Evolutionary conservation across 2,329 filamentous ascomycete genomes (phyloP).

Genomic region (Cytospora leucostoma): DNA sequence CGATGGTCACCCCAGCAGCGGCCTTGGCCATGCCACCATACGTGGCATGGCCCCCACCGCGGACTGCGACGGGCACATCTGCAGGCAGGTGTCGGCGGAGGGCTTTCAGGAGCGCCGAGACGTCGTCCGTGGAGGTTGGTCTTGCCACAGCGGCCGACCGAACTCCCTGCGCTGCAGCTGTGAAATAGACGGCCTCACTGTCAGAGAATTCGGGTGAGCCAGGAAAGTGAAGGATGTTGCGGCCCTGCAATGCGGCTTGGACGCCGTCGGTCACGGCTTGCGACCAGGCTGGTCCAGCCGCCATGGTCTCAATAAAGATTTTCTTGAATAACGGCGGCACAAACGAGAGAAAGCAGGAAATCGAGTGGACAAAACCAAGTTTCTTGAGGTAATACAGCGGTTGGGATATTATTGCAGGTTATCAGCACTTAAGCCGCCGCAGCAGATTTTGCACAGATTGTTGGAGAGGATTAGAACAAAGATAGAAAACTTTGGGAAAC

Average conservation of each 20-base stretch:
- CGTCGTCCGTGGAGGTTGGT: constrained; percentile 9
- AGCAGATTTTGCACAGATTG: too few species aligned
- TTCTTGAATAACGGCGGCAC: not conserved
- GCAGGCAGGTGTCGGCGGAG: constrained; percentile 7
- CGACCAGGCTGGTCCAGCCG: constrained; percentile 20
- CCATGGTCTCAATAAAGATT: not conserved
- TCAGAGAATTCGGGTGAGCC: constrained; percentile 7
- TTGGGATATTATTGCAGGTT: too few species aligned
- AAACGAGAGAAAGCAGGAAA: not conserved
- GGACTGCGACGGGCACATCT: constrained; percentile 8
- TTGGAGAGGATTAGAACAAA: too few species aligned
- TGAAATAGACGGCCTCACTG: constrained; percentile 8
- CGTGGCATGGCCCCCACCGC: constrained; percentile 8
- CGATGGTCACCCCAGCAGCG: constrained; percentile 12
- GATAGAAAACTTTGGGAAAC: too few species aligned
- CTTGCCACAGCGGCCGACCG: constrained; percentile 4
- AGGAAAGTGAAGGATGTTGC: constrained; percentile 17
- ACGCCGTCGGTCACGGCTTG: constrained; percentile 4
- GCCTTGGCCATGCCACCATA: constrained; percentile 19
- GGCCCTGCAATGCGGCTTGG: constrained; percentile 7
- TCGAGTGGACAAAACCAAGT: not conserved
- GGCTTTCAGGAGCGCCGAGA: constrained; percentile 7
- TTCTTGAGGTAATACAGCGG: not conserved
- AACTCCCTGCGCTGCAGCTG: constrained; percentile 5
- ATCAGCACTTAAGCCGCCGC: too few species aligned